Evolutionary conservation across 2,329 filamentous ascomycete genomes (phyloP), one percentile per base, ranked within the genome.

Genomic region (Zymoseptoria pseudotritici): DNA sequence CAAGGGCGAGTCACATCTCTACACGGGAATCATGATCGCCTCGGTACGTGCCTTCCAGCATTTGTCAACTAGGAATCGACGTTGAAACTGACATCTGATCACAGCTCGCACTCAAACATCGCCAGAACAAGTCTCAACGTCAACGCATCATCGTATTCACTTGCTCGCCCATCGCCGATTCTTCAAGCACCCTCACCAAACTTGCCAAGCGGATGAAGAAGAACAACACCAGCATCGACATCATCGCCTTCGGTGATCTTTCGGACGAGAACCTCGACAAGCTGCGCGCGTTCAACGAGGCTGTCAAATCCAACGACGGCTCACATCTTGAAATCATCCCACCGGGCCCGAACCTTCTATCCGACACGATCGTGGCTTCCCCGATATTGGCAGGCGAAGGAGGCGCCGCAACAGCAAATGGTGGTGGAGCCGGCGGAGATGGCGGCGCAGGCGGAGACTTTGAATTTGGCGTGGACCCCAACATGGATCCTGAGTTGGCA

Each of bases 121-220:
- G 94, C 71, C 92, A 96, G 79, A 97, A 99, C 80, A 96, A 96
- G 78, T 91, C 90, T 54, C 94, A 97, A 78, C 86, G 91, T 69
- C 92, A 96, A 82, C 89, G 94, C 67, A 96, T 99, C 81, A 89
- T 99, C 77, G 91, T 95, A 62, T 97, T 99, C 76, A 88, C 92
- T 65, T 99, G 94, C 83, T 96, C 91, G 50, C 89, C 92, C 26
- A 87, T 97, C 71, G 83, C 86, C 63, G 94, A 99, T 72, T 88
- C 90, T 65, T 89, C 97, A 76, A 94, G 94, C 79, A 86, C 88
- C 57, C 85, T 99, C 55, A 84, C 92, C 63, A 90, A 90, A 72
- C 83, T 99, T 29, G 92, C 94, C 52, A 96, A 94, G 81, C 95
- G 94, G 80, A 95, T 97, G 91, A 97, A 97, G 86, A 99, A 99